Conservation (phyloP, 2,329 filamentous ascomycete genomes). For the Sporothrix phasma region DNA sequence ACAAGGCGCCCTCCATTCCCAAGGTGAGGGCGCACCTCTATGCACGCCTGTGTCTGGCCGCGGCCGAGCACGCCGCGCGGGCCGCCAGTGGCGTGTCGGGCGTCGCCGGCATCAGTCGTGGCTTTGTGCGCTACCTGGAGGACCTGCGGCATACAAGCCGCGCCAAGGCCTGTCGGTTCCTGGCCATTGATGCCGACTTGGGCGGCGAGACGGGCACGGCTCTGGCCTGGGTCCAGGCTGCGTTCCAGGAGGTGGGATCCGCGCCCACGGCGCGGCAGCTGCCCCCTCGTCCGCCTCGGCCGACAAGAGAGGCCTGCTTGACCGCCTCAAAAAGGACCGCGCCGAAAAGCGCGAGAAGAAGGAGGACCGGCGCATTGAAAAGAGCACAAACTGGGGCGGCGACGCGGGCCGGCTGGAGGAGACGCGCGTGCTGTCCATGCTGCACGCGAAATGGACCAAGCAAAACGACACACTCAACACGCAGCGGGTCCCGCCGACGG, state of each 20-base stretch:
- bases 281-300: slow-evolving; percentile 20
- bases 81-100: slow-evolving; percentile 26
- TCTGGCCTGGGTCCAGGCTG: slow-evolving; percentile 78
- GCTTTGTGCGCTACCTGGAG: slow-evolving; percentile 61
- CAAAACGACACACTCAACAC: slow-evolving; percentile 90
- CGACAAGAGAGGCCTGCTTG: slow-evolving; percentile 38
- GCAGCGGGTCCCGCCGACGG: slow-evolving; percentile 62
- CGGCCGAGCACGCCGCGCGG: slow-evolving; percentile 78
- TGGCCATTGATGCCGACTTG: slow-evolving; percentile 80
- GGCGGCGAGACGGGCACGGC: slow-evolving; percentile 72
- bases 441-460: slow-evolving; percentile 82
- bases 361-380: slow-evolving; percentile 72
- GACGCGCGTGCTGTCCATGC: slow-evolving; percentile 71
- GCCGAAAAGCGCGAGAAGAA: slow-evolving; percentile 57
- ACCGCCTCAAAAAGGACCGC: slow-evolving; percentile 62
- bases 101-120: slow-evolving; percentile 42
- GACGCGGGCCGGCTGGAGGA: slow-evolving; percentile 84
- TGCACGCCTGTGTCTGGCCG: slow-evolving; percentile 76
- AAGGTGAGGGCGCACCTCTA: slow-evolving; percentile 84
- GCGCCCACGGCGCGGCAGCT: slow-evolving; percentile 25
- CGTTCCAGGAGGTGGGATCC: slow-evolving; percentile 59
- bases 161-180: slow-evolving; percentile 80
- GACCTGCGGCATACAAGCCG: slow-evolving; percentile 65
- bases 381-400: slow-evolving; percentile 61
- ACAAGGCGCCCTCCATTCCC: slow-evolving; percentile 74